Evolutionary conservation across 2,329 filamentous ascomycete genomes (phyloP).

Genomic region (Pyricularia pennisetigena): DNA sequence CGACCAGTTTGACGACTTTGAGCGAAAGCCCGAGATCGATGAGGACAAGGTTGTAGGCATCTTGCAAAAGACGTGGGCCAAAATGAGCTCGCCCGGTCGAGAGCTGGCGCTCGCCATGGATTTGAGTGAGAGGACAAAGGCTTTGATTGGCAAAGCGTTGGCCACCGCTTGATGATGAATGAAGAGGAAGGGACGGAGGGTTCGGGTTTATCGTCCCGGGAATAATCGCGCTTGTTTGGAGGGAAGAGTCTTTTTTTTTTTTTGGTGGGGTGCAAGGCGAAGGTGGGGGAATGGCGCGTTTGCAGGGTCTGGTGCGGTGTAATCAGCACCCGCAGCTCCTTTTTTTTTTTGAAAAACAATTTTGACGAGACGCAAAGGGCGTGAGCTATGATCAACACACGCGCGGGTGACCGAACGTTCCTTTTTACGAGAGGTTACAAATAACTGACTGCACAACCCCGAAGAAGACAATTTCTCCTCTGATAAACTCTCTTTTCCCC

Average conservation of each 20-base stretch:
- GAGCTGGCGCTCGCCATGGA: slow-evolving; percentile 54
- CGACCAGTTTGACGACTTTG: slow-evolving; percentile 76
- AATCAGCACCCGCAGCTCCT: not conserved
- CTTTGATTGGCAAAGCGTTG: slow-evolving; percentile 55
- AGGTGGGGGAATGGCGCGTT: not conserved
- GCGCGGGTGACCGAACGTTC: not conserved
- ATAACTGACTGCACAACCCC: not conserved
- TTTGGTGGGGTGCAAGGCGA: not conserved
- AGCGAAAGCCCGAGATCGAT: slow-evolving; percentile 52
- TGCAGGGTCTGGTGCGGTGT: not conserved
- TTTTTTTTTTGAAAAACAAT: not conserved
- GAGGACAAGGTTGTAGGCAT: slow-evolving; percentile 70
- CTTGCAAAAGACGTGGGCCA: slow-evolving; percentile 64
- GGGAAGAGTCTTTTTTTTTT: not conserved
- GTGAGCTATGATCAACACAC: not conserved
- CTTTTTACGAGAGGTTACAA: not conserved
- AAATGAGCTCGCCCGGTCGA: slow-evolving; percentile 57
- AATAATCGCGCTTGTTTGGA: not conserved
- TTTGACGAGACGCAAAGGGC: not conserved
- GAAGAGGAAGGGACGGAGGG: not conserved
- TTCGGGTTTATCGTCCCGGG: not conserved
- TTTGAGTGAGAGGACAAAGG: slow-evolving; percentile 51
- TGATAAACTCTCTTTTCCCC: not conserved
- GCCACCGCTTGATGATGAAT: slow-evolving; percentile 6
- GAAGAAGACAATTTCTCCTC: not conserved